Evolutionary conservation across 140 eudicot species (phyloP).

Genomic region (Ambrosia hybrid): DNA sequence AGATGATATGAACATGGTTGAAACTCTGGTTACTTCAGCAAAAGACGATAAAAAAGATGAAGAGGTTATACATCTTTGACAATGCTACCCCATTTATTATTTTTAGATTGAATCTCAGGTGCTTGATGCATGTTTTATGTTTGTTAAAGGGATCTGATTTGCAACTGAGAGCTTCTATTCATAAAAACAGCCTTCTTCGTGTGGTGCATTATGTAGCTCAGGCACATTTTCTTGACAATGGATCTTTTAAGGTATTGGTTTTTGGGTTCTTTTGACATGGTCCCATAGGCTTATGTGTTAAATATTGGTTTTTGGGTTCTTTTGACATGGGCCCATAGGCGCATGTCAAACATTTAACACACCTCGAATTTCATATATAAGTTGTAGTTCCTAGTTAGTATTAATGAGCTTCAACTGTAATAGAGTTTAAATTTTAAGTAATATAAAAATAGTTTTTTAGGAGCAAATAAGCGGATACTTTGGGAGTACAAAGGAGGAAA

Average conservation of each 20-base stretch:
- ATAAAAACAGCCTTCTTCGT: slow-evolving; percentile 52
- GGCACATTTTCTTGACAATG: slow-evolving; percentile 52
- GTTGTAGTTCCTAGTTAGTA: too few relatives aligned
- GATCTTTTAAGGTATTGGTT: slow-evolving; percentile 56
- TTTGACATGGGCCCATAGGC: neutral
- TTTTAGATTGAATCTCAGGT: neutral
- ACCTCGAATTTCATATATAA: neutral
- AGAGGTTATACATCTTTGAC: slow-evolving; percentile 33
- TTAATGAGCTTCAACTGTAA: too few relatives aligned
- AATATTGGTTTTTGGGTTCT: slow-evolving; percentile 17
- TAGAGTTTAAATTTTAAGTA: neutral
- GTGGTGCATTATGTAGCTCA: slow-evolving; percentile 55
- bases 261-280: neutral
- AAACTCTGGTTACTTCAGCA: slow-evolving; percentile 41
- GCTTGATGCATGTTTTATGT: slow-evolving; percentile 17
- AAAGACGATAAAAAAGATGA: slow-evolving; percentile 32
- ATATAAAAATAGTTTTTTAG: neutral
- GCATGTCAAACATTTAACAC: neutral
- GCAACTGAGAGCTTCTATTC: slow-evolving; percentile 56
- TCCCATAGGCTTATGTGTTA: neutral
- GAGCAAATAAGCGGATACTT: neutral
- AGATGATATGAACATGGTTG: slow-evolving; percentile 50
- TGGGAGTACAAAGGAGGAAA: neutral
- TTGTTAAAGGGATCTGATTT: slow-evolving; percentile 48
- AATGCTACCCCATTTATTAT: neutral